Evolutionary conservation across 2,329 filamentous ascomycete species (phyloP).

Genomic region (Iodosphaeria phyllophila): DNA sequence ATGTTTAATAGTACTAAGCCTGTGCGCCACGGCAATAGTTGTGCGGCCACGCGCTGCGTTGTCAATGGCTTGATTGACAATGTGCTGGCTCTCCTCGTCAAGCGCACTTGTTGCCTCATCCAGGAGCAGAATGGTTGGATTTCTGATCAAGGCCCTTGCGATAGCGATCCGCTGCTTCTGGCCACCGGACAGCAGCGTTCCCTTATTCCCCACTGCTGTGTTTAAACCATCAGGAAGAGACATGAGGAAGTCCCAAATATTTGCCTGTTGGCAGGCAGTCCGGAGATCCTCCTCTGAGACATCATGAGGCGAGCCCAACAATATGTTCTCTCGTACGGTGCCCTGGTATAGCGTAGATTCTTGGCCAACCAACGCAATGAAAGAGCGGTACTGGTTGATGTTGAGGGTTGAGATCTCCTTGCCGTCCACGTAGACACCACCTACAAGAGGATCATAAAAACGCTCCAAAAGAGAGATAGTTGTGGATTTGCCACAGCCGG

Average conservation of each 20-base stretch:
- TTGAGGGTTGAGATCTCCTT: constrained; percentile 67
- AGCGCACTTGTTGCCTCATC: constrained; percentile 68
- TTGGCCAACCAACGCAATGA: constrained; percentile 77
- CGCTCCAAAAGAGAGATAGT: constrained; percentile 83
- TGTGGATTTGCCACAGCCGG: constrained; percentile 85
- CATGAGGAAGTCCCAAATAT: constrained; percentile 83
- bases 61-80: constrained; percentile 67
- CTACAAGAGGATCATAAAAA: constrained; percentile 78
- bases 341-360: constrained; percentile 93
- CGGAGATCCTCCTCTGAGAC: constrained; percentile 56
- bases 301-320: constrained; percentile 53
- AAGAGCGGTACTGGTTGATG: constrained; percentile 67
- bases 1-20: constrained; percentile 82
- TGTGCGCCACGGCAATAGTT: constrained; percentile 86
- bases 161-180: constrained; percentile 94
- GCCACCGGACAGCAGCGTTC: constrained; percentile 67
- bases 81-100: constrained; percentile 59
- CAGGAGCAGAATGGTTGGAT: constrained; percentile 71
- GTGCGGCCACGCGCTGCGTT: constrained; percentile 68
- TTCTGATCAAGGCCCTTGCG: constrained; percentile 73
- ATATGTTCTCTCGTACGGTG: constrained; percentile 75
- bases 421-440: constrained; percentile 66
- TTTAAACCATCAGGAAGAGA: constrained; percentile 73
- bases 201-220: constrained; percentile 75
- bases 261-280: constrained; percentile 71